Percentiles rank a stretch among this genome's conserved stretches.
Evolutionary conservation across 179 eudicot species (phyloP).

Genomic region (Vitellaria paradoxa): DNA sequence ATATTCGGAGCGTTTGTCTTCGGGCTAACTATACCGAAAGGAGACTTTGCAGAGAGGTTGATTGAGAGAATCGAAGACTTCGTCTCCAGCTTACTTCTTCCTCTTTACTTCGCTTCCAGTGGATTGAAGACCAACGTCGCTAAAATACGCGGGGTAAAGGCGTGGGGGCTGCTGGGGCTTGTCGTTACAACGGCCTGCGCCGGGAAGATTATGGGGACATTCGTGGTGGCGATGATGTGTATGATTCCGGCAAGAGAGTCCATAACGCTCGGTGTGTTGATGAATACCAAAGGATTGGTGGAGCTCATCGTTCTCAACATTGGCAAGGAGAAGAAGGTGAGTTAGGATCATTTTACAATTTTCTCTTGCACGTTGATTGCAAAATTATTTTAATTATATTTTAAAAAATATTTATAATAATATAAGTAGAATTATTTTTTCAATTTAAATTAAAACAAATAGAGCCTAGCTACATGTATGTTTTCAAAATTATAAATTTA

Average conservation of each 20-base stretch:
- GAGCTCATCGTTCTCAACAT: conserved; percentile 48
- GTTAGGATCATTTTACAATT: conserved; percentile 1
- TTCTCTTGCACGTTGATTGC: neutral
- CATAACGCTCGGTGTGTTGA: conserved; percentile 50
- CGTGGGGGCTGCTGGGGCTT: conserved; percentile 53
- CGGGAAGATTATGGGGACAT: conserved; percentile 58
- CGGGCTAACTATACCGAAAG: conserved; percentile 53
- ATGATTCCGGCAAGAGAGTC: conserved; percentile 48
- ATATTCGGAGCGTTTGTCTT: conserved; percentile 60
- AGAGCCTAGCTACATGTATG: too few relatives aligned
- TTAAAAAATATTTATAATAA: too few relatives aligned
- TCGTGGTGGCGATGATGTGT: conserved; percentile 36
- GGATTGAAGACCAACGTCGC: conserved; percentile 58
- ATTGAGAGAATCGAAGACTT: conserved; percentile 52
- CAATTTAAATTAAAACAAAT: too few relatives aligned
- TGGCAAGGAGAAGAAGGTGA: conserved; percentile 60
- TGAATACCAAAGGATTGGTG: conserved; percentile 68
- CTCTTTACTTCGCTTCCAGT: conserved; percentile 59
- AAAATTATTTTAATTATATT: too few relatives aligned
- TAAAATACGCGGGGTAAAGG: conserved; percentile 33
- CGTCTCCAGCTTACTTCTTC: conserved; percentile 44
- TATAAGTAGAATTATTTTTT: too few relatives aligned
- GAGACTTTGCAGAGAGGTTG: conserved; percentile 36
- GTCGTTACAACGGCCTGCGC: conserved; percentile 46
- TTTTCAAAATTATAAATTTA: too few relatives aligned